phyloP scores from a whole-genome alignment of 805 yeast genomes.

The Yamadazyma paraphyllophila region DNA sequence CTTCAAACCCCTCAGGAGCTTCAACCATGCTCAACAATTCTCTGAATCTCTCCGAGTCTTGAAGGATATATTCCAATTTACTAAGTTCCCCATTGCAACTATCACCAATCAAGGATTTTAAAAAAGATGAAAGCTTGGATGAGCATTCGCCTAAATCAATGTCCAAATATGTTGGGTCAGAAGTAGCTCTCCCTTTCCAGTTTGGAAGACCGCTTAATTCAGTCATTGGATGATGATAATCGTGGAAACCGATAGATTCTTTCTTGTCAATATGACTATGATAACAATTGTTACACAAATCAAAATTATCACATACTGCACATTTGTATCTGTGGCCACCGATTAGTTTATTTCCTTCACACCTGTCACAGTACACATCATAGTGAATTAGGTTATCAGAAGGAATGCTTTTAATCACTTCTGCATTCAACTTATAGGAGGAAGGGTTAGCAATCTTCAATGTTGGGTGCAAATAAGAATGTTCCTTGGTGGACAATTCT shows the following conservation, averaged over 20 bases:
- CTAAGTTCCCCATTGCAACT: slow-evolving; percentile 19
- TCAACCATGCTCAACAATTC: slow-evolving; percentile 18
- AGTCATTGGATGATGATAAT: slow-evolving; percentile 9
- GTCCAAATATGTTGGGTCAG: slow-evolving; percentile 21
- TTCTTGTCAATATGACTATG: slow-evolving; percentile 5
- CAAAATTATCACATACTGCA: slow-evolving; percentile 50
- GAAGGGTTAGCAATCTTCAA: slow-evolving; percentile 25
- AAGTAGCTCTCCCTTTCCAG: not conserved
- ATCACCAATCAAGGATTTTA: slow-evolving; percentile 18
- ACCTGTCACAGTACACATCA: slow-evolving; percentile 34
- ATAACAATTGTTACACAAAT: slow-evolving; percentile 44
- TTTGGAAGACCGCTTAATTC: slow-evolving; percentile 3
- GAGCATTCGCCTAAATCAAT: slow-evolving; percentile 25
- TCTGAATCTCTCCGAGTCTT: slow-evolving; percentile 23
- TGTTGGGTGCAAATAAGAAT: slow-evolving; percentile 28
- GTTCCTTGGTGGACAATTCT: slow-evolving; percentile 16
- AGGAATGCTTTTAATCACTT: slow-evolving; percentile 6
- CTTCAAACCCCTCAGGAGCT: slow-evolving; percentile 7
- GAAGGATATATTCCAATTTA: slow-evolving; percentile 10
- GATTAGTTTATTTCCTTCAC: slow-evolving; percentile 25
- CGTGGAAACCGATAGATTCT: slow-evolving; percentile 6
- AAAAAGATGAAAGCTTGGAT: slow-evolving; percentile 12
- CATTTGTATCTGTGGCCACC: slow-evolving; percentile 51
- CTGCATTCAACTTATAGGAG: slow-evolving; percentile 5
- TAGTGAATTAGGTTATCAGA: slow-evolving; percentile 19